phyloP scores from a whole-genome alignment of 805 yeast genomes.

The Sugiyamaella qingdaonensis region DNA sequence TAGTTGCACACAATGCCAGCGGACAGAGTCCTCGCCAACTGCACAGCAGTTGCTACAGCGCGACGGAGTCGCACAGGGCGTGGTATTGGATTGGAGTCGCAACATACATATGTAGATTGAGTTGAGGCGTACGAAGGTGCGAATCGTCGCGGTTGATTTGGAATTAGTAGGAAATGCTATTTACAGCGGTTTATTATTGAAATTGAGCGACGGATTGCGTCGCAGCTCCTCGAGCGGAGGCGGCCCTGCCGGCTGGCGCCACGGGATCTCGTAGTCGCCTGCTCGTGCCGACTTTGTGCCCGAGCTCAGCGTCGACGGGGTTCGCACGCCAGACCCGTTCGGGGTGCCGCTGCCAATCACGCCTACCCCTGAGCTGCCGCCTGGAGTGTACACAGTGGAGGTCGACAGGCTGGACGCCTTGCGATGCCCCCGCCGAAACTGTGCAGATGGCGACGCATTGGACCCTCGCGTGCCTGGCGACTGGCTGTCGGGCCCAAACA shows the following conservation, averaged over 20 bases:
- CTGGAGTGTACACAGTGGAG: slow-evolving; percentile 15
- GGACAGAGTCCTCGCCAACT: too few relatives aligned
- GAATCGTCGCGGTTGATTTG: too few relatives aligned
- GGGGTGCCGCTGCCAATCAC: slow-evolving; percentile 9
- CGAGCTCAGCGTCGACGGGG: slow-evolving; percentile 4
- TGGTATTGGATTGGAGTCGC: too few relatives aligned
- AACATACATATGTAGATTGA: too few relatives aligned
- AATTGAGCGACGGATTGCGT: slow-evolving; percentile 21
- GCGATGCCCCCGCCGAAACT: slow-evolving; percentile 26
- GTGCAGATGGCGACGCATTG: neutral
- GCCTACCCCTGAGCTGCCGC: slow-evolving; percentile 2
- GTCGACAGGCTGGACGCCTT: slow-evolving; percentile 28
- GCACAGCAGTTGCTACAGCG: too few relatives aligned
- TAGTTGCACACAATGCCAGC: too few relatives aligned
- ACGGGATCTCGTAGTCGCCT: slow-evolving; percentile 25
- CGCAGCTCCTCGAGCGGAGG: slow-evolving; percentile 31
- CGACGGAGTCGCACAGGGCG: too few relatives aligned
- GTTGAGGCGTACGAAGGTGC: too few relatives aligned
- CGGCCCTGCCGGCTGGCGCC: slow-evolving; percentile 33
- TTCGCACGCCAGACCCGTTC: slow-evolving; percentile 1
- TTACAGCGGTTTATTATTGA: slow-evolving; percentile 4
- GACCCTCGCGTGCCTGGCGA: neutral
- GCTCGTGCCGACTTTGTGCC: slow-evolving; percentile 7
- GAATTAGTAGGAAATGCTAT: too few relatives aligned
- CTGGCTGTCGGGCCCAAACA: slow-evolving; percentile 11